A percentile compares a stretch with the other conserved stretches of the same genome.
phyloP scores from a whole-genome alignment of 1,139 yeast genomes.

The Diutina sp. region DNA sequence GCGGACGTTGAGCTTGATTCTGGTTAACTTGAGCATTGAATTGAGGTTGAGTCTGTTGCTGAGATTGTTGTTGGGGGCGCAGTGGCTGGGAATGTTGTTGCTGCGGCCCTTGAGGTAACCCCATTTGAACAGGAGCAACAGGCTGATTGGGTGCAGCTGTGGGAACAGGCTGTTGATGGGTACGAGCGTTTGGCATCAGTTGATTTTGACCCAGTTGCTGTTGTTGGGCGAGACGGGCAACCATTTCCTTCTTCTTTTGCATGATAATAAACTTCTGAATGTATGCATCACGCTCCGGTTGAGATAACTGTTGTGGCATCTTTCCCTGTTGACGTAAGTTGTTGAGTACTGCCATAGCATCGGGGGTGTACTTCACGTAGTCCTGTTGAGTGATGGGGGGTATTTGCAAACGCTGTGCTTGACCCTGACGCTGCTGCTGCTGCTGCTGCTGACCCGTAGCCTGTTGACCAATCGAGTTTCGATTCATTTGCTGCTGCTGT shows the following conservation, averaged over 20 bases:
- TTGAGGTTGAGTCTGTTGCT: background rate
- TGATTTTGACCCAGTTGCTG: constrained; percentile 3
- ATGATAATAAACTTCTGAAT: constrained; percentile 22
- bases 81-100: background rate
- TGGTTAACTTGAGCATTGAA: background rate
- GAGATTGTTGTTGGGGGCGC: constrained; percentile 7
- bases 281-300: constrained; percentile 25
- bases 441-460: background rate
- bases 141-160: constrained; percentile 3
- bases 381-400: constrained; percentile 34
- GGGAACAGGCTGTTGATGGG: constrained; percentile 6
- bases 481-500: constrained; percentile 3
- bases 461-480: background rate
- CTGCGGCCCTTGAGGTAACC: constrained; percentile 7
- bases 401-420: constrained; percentile 6
- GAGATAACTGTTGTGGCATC: constrained; percentile 21
- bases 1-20: background rate
- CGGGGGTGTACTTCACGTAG: constrained; percentile 25
- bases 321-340: constrained; percentile 28
- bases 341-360: constrained; percentile 26
- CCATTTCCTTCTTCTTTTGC: background rate
- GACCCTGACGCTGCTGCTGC: background rate
- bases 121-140: constrained; percentile 2
- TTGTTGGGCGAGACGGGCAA: background rate
- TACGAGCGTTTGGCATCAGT: constrained; percentile 6